Evolutionary conservation across 768 basidiomycete species (phyloP).

Genomic region (Phlebiopsis gigantea): DNA sequence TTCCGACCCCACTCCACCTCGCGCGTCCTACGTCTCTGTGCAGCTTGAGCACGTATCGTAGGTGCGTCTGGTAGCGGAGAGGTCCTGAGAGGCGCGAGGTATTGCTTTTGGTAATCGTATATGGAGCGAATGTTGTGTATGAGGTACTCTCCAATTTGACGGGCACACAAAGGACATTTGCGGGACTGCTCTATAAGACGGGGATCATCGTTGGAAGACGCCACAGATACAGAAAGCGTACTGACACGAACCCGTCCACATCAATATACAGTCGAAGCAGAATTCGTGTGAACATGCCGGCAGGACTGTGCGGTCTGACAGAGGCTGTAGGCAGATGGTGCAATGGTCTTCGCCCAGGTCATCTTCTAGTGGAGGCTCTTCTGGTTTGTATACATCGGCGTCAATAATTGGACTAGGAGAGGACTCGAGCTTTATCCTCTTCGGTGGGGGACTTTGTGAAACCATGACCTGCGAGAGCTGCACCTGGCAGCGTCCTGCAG

Average conservation of each 20-base stretch:
- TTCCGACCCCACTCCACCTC: slow-evolving; percentile 55
- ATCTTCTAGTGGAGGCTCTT: background rate
- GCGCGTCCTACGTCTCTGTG: slow-evolving; percentile 29
- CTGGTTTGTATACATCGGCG: background rate
- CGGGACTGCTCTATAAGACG: slow-evolving; percentile 59
- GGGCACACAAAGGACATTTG: slow-evolving; percentile 72
- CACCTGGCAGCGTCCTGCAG: too few relatives aligned
- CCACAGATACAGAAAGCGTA: background rate
- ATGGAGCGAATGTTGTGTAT: slow-evolving; percentile 77
- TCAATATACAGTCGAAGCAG: slow-evolving; percentile 84
- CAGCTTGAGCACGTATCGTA: slow-evolving; percentile 24
- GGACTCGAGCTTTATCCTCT: slow-evolving; percentile 1
- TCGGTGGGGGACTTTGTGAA: background rate
- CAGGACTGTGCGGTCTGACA: slow-evolving; percentile 75
- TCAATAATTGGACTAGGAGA: background rate
- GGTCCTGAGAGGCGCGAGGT: slow-evolving; percentile 57
- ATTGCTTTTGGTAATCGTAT: slow-evolving; percentile 79
- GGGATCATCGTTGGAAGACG: slow-evolving; percentile 3
- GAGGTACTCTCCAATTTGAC: slow-evolving; percentile 62
- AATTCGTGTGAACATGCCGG: slow-evolving; percentile 89
- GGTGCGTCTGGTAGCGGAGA: slow-evolving; percentile 37
- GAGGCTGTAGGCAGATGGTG: slow-evolving; percentile 77
- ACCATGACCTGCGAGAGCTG: background rate
- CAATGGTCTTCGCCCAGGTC: slow-evolving; percentile 58
- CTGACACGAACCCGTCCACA: slow-evolving; percentile 72